Evolutionary conservation across 192 early-diverging fungal genomes (phyloP).

Genomic region (Coemansia sp.): DNA sequence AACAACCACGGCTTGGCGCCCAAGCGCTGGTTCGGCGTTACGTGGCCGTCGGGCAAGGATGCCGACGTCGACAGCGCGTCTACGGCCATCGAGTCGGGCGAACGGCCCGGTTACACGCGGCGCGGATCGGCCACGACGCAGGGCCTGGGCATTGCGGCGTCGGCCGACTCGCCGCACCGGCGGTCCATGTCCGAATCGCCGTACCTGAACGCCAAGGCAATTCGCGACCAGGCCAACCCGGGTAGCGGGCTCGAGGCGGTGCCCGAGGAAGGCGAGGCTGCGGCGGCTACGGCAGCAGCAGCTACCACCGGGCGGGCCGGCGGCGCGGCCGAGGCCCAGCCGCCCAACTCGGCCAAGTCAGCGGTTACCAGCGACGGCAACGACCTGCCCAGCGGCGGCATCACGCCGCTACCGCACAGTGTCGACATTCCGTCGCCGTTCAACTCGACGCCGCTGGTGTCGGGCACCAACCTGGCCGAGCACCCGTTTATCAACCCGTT

Average conservation of each 20-base stretch:
- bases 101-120: constrained; percentile 6
- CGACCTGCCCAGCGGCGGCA: background rate
- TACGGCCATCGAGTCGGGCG: constrained; percentile 12
- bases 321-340: background rate
- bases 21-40: constrained; percentile 43
- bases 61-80: constrained; percentile 21
- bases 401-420: constrained; percentile 12
- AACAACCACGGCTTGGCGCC: constrained; percentile 7
- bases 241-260: constrained; percentile 29
- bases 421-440: constrained; percentile 25
- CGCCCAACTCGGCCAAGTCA: constrained; percentile 6
- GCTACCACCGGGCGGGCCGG: background rate
- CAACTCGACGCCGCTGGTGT: constrained; percentile 36
- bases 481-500: constrained; percentile 36
- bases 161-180: constrained; percentile 21
- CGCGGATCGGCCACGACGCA: constrained; percentile 19
- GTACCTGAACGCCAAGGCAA: constrained; percentile 24
- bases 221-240: constrained; percentile 26
- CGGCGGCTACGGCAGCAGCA: background rate
- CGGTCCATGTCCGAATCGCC: constrained; percentile 51
- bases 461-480: constrained; percentile 15
- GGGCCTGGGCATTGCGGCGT: constrained; percentile 26
- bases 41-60: constrained; percentile 15
- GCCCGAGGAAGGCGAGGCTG: constrained; percentile 37
- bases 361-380: background rate